Base-by-base conservation (phyloP, 1,139 yeast genomes). In the Hanseniaspora uvarum region DNA sequence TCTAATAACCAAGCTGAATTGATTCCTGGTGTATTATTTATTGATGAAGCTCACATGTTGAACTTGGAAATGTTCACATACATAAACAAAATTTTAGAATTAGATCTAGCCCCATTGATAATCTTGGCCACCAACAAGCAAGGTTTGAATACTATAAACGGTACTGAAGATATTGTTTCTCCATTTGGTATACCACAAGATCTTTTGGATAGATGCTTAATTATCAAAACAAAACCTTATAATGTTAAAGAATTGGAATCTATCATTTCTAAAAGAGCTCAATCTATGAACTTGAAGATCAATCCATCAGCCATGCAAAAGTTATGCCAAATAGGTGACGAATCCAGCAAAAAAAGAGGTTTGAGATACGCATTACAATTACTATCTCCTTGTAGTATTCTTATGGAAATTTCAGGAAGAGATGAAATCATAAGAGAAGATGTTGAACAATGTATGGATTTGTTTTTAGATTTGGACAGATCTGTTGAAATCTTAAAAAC, bases 101-200 rank as follows among this genome's bases (percentile, higher is more conserved):
- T 94, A 39, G 70, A 83, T 21, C 87, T 92, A 66, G 95, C 97
- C 2, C 98, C 98, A 47, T 79, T 92, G 56, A 98, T 92, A 46
- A 89, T 92, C 4, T 76, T 92, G 63, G 98, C 98, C 37, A 86
- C 96, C 10, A 92, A 92, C 70, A 80, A 97, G 69, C 53, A 50
- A 18, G 98, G 98, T 57, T 72, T 85, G 73, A 86, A 96, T 16
- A 80, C 92, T 1, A 85, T 92, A 45, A 79, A 94, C 64, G 98
- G 98, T 47, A 83, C 96, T 7, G 95, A 86, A 40, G 95, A 84
- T 60, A 78, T 84, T 55, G 78, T 79, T 59, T 84, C 95, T 18
- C 96, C 99, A 26, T 98, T 94, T 65, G 99, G 99, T 50, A 80
- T 94, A 60, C 98, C 99, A 38, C 86, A 96, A 1, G 99, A 92